Base-by-base conservation (phyloP, 2,329 filamentous ascomycete species). In the Penicillium oxalicum region DNA sequence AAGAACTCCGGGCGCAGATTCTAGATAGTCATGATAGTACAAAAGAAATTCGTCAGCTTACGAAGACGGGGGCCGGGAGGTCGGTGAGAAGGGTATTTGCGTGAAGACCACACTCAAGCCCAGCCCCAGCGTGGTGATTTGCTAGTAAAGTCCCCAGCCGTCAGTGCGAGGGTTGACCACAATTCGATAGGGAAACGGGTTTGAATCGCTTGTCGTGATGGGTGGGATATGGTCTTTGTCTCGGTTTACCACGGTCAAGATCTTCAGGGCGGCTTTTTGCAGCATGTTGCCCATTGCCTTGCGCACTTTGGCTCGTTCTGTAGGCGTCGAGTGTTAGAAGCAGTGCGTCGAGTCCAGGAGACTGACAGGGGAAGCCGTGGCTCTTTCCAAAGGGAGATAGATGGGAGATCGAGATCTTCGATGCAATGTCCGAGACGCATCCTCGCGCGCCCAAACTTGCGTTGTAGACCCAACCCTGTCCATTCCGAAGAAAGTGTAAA, bases 181-280 rank as follows among this genome's bases (percentile, higher is more conserved):
- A 64, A 97, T 95, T 69, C 91, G 86, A 70, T 95, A 97, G 0
- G 91, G 91, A 64, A 97, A 98, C 0, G 93, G 91, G 67, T 97
- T 97, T 41, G 87, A 77, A 54, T 91, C 88, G 64, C 84, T 90
- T 24, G 90, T 93, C 7, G 90, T 96, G 61, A 97, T 97, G 44
- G 91, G 93, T 1, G 93, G 93, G 57, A 98, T 97, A 69, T 97
- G 93, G 63, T 94, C 88, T 68, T 94, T 95, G 70, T 96, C 87
- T 44, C 81, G 76, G 71, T 95, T 95, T 61, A 88, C 90, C 46
- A 88, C 86, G 53, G 83, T 85, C 59, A 96, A 82, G 61, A 96
- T 91, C 71, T 95, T 95, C 76, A 95, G 82, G 50, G 87, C 87
- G 5, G 90, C 88, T 53, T 89, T 87, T 55, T 90, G 82, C 47